Percentiles rank a stretch among this genome's conserved stretches.
These are phyloP conservation scores for Eimeria tenella DNA, from an alignment of 169 alveolate genomes.

Conservation along the genomic window DNA sequence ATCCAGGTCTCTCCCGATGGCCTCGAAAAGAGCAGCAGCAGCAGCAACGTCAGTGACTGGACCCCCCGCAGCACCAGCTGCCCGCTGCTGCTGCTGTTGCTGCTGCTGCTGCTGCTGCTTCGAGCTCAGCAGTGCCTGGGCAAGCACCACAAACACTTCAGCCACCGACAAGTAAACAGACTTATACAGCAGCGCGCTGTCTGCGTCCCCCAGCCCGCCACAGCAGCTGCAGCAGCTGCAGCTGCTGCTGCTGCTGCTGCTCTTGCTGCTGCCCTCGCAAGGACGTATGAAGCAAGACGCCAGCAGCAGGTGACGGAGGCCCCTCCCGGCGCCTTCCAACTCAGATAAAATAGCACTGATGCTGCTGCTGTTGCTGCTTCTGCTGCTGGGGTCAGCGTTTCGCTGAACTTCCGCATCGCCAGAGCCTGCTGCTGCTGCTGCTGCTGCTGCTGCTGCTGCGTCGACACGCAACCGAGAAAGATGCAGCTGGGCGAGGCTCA, in stretches of 20 bases:
- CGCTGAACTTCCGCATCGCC: background rate
- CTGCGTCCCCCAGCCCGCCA: conserved; percentile 9
- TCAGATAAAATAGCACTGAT: background rate
- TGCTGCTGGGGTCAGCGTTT: background rate
- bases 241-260: conserved; percentile 4
- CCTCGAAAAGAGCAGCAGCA: conserved; percentile 57
- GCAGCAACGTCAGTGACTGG: conserved; percentile 31
- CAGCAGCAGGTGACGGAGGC: conserved; percentile 67
- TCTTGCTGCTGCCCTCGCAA: background rate
- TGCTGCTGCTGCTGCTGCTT: conserved; percentile 55
- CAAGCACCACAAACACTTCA: conserved; percentile 24
- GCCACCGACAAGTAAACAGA: conserved; percentile 31
- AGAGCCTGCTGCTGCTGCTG: conserved; percentile 55
- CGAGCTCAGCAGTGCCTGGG: conserved; percentile 34
- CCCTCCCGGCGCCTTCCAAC: conserved; percentile 46
- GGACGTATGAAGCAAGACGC: conserved; percentile 46
- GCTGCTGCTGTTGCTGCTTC: conserved; percentile 32
- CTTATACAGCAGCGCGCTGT: conserved; percentile 28
- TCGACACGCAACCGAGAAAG: conserved; percentile 48
- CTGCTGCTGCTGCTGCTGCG: conserved; percentile 50
- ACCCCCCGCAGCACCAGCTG: conserved; percentile 45
- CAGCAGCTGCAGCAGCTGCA: conserved; percentile 1
- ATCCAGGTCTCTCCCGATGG: conserved; percentile 48
- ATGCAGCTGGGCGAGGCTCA: conserved; percentile 71
- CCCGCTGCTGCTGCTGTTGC: conserved; percentile 28